Evolutionary conservation across 768 basidiomycete species (phyloP).

Genomic region (Mycena galericulata): DNA sequence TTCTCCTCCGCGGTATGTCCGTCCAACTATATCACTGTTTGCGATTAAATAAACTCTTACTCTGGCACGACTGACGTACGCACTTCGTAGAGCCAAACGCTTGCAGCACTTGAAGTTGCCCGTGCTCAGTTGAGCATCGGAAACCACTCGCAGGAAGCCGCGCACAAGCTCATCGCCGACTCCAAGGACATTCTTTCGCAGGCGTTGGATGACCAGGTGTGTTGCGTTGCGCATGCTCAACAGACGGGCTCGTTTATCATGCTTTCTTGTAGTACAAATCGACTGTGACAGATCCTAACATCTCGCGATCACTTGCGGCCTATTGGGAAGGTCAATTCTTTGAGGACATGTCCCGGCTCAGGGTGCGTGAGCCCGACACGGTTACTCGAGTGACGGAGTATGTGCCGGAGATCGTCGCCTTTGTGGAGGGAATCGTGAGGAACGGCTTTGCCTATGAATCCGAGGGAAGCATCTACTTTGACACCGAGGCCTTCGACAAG

Average conservation of each 20-base stretch:
- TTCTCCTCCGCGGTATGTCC: slow-evolving; percentile 78
- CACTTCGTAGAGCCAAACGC: slow-evolving; percentile 57
- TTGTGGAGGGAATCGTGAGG: slow-evolving; percentile 85
- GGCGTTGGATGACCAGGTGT: slow-evolving; percentile 80
- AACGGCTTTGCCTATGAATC: slow-evolving; percentile 85
- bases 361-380: slow-evolving; percentile 88
- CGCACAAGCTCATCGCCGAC: slow-evolving; percentile 73
- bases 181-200: slow-evolving; percentile 83
- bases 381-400: slow-evolving; percentile 97
- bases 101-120: slow-evolving; percentile 66
- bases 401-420: slow-evolving; percentile 93
- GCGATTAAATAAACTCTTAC: slow-evolving; percentile 28
- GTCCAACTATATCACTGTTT: slow-evolving; percentile 42
- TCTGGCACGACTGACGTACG: slow-evolving; percentile 32
- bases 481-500: slow-evolving; percentile 85
- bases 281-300: slow-evolving; percentile 86
- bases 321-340: slow-evolving; percentile 94
- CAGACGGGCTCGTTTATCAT: slow-evolving; percentile 20
- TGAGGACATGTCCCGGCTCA: slow-evolving; percentile 90
- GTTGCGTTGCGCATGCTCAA: slow-evolving; percentile 32
- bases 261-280: slow-evolving; percentile 68
- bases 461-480: slow-evolving; percentile 91
- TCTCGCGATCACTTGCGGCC: slow-evolving; percentile 84
- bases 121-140: slow-evolving; percentile 55
- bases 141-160: slow-evolving; percentile 54